A percentile compares a stretch with the other conserved stretches of the same genome.
phyloP scores from a whole-genome alignment of 345 rosid genomes.

The Populus alba region DNA sequence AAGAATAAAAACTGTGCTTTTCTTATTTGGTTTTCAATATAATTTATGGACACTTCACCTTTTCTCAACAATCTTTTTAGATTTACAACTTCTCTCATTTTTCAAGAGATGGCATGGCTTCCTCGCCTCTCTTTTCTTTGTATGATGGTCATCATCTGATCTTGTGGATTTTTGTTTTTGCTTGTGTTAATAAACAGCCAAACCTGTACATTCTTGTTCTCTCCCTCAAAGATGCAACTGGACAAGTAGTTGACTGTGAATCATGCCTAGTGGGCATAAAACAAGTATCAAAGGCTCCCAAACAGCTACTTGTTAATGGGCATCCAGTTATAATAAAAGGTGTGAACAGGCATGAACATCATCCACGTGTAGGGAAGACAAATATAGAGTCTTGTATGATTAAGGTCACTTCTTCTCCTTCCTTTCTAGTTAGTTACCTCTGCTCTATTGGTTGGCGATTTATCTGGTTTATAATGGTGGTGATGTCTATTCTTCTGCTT shows the following conservation, averaged over 20 bases:
- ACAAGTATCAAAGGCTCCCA: constrained; percentile 78
- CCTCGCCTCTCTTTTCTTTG: not conserved
- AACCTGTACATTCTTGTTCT: constrained; percentile 76
- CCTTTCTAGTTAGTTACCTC: constrained; percentile 11
- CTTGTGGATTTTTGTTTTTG: constrained; percentile 5
- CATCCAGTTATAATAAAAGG: constrained; percentile 87
- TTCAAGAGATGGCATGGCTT: not conserved
- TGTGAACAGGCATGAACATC: constrained; percentile 98
- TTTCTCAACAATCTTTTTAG: not conserved
- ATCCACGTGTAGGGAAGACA: constrained; percentile 94
- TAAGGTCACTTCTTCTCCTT: constrained; percentile 49
- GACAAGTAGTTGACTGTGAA: constrained; percentile 78
- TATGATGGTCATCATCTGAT: not conserved
- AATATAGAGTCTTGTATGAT: constrained; percentile 96
- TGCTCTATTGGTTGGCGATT: constrained; percentile 3
- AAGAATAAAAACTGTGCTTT: not conserved
- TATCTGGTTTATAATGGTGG: not conserved
- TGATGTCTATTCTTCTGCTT: constrained; percentile 19
- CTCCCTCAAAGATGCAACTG: constrained; percentile 77
- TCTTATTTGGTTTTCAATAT: not conserved
- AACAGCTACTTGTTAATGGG: constrained; percentile 89
- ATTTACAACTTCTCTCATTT: not conserved
- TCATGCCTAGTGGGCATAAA: constrained; percentile 87
- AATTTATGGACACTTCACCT: not conserved
- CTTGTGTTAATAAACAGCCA: constrained; percentile 57